Base-by-base conservation (phyloP, 2,329 filamentous ascomycete genomes). In the Grosmannia clavigera region DNA sequence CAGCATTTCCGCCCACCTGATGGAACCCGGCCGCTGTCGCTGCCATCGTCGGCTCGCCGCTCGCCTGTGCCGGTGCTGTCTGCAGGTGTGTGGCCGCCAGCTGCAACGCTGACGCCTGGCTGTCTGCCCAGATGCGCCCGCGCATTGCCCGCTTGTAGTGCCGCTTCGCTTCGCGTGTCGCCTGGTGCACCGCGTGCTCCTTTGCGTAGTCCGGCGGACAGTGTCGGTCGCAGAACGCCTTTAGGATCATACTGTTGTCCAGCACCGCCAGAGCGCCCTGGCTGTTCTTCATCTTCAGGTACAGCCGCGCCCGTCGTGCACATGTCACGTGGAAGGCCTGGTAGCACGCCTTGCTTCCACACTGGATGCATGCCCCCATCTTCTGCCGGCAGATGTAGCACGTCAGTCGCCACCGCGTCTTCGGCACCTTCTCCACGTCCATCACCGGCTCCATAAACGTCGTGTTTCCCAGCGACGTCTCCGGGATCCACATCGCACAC, bases 361-460 rank as follows among this genome's bases (percentile, higher is more conserved):
- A 99, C 72, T 99, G 94, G 62, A 99, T 96, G 72, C 92, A 97
- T 50, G 94, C 92, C 27, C 94, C 94, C 94, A 99, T 99, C 67
- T 86, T 88, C 73, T 99, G 94, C 65, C 91, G 87, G 75, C 94
- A 99, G 61, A 99, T 95, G 72, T 99, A 99, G 75, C 94, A 99
- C 50, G 83, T 86, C 69, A 96, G 77, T 71, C 89, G 95, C 94
- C 94, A 99, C 63, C 94, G 83, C 63, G 86, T 92, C 70, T 91
- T 94, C 0, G 94, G 94, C 3, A 99, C 92, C 72, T 96, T 96
- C 70, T 99, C 94, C 43, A 99, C 90, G 66, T 97, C 94, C 78
- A 94, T 95, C 57, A 99, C 91, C 0, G 94, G 94, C 69, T 99
- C 94, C 90, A 97, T 96, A 70, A 97, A 94, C 9, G 92, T 96